Conservation (phyloP, 2,329 filamentous ascomycete species). For the Pleurostoma richardsiae region DNA sequence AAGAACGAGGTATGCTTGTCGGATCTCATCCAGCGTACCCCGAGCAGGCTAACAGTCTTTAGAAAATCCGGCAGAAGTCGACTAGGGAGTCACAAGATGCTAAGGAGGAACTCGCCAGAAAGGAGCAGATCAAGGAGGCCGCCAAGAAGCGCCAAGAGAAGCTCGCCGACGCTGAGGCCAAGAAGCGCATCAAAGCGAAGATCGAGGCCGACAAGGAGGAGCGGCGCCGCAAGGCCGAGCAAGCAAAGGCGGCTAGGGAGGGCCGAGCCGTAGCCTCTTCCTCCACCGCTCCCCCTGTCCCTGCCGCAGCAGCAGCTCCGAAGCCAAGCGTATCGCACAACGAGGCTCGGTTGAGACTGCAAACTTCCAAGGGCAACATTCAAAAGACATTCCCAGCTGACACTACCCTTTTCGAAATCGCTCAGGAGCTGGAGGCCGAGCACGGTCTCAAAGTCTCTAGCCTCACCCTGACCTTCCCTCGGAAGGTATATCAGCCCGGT, state of each 20-base stretch:
- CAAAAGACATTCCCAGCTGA: slow-evolving; percentile 86
- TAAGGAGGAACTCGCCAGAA: slow-evolving; percentile 73
- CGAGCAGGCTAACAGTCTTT: slow-evolving; percentile 8
- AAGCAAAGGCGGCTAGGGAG: slow-evolving; percentile 79
- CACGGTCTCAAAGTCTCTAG: slow-evolving; percentile 64
- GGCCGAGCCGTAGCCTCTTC: slow-evolving; percentile 52
- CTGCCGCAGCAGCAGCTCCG: slow-evolving; percentile 38
- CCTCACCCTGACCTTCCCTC: slow-evolving; percentile 84
- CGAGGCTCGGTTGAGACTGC: slow-evolving; percentile 76
- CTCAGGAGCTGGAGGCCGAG: slow-evolving; percentile 68
- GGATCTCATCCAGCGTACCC: background rate
- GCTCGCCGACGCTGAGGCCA: slow-evolving; percentile 75
- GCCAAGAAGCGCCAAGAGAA: slow-evolving; percentile 85
- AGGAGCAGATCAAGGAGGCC: background rate
- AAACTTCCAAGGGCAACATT: slow-evolving; percentile 70
- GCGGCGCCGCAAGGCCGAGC: slow-evolving; percentile 76
- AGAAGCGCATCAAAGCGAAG: slow-evolving; percentile 84
- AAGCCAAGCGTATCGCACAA: slow-evolving; percentile 69
- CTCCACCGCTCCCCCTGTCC: slow-evolving; percentile 37
- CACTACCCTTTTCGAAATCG: slow-evolving; percentile 90
- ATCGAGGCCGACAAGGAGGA: slow-evolving; percentile 94
- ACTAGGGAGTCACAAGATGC: slow-evolving; percentile 84
- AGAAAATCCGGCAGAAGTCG: slow-evolving; percentile 75
- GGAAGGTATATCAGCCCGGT: slow-evolving; percentile 67
- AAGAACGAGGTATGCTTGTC: slow-evolving; percentile 65